These are phyloP conservation scores for Boletus huronensis DNA, from an alignment of 768 basidiomycete species.

Conservation along the genomic window DNA sequence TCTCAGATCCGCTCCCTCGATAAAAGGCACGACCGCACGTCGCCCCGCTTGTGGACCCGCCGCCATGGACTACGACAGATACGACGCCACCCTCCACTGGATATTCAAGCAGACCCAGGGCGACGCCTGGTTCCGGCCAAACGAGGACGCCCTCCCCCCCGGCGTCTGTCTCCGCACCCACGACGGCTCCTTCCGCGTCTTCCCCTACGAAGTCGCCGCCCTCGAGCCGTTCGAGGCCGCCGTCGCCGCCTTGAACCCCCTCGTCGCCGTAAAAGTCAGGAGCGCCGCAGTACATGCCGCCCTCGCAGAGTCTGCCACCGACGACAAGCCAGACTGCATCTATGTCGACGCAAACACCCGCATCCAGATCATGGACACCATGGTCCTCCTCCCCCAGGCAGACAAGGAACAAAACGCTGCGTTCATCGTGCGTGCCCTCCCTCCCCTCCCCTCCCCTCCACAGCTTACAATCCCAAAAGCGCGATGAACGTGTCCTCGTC, in stretches of 20 bases:
- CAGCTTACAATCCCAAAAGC: constrained; percentile 35
- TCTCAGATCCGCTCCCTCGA: constrained; percentile 15
- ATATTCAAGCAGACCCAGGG: constrained; percentile 37
- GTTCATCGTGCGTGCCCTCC: constrained; percentile 59
- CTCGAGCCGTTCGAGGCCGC: constrained; percentile 56
- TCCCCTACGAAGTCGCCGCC: constrained; percentile 50
- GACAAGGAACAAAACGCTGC: constrained; percentile 44
- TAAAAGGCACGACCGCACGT: constrained; percentile 11
- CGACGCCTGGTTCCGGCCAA: constrained; percentile 54
- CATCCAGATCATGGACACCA: constrained; percentile 80
- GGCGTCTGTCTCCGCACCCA: constrained; percentile 51
- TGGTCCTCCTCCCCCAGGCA: constrained; percentile 64
- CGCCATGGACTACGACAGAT: constrained; percentile 35
- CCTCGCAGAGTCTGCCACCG: constrained; percentile 36
- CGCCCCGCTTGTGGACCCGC: no score
- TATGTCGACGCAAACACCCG: constrained; percentile 56
- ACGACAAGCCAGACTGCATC: constrained; percentile 35
- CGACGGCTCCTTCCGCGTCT: constrained; percentile 48
- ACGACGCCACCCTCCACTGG: constrained; percentile 30
- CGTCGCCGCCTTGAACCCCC: constrained; percentile 49
- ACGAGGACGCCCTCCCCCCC: constrained; percentile 43
- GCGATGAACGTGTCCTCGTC: constrained; percentile 80
- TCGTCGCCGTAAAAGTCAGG: constrained; percentile 52
- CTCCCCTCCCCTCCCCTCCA: not conserved
- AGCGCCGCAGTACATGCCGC: constrained; percentile 51